Conservation (phyloP, 352 stramenopile species). For the Phytophthora chlamydospora region DNA sequence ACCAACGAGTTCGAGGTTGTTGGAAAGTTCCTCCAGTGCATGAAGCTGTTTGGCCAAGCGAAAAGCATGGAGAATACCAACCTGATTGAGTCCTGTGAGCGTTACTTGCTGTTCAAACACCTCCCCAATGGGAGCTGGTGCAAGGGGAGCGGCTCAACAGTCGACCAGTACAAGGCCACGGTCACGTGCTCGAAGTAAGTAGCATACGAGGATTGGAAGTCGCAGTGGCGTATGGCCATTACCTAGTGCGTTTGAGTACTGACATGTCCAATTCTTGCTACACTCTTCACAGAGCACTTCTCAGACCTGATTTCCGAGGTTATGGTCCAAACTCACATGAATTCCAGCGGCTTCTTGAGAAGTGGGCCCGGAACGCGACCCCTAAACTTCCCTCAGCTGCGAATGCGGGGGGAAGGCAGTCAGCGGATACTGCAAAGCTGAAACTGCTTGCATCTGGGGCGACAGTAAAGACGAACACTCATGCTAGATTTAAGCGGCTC, state of each 20-base stretch:
- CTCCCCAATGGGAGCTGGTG: constrained; percentile 79
- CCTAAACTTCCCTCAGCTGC: constrained; percentile 33
- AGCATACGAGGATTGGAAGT: background rate
- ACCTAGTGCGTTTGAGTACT: constrained; percentile 1
- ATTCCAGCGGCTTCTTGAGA: constrained; percentile 67
- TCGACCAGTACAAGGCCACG: constrained; percentile 85
- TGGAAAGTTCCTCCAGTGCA: constrained; percentile 77
- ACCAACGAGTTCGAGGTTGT: constrained; percentile 74
- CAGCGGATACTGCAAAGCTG: constrained; percentile 25
- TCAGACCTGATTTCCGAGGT: constrained; percentile 58
- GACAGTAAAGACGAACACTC: constrained; percentile 48
- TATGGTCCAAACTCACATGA: constrained; percentile 63
- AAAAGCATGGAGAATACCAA: constrained; percentile 43
- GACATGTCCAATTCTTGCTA: constrained; percentile 2
- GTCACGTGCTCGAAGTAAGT: constrained; percentile 84
- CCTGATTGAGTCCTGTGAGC: constrained; percentile 66
- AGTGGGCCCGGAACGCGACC: constrained; percentile 57
- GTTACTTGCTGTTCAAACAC: constrained; percentile 71
- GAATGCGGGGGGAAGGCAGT: constrained; percentile 15
- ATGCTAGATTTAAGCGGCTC: constrained; percentile 61
- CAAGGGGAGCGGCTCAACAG: constrained; percentile 49
- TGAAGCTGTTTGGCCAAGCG: constrained; percentile 70
- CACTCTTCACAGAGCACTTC: constrained; percentile 49
- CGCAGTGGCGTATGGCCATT: background rate
- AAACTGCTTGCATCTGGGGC: constrained; percentile 63